phyloP scores from a whole-genome alignment of 306 rosid genomes.

The Fagus sylvatica region DNA sequence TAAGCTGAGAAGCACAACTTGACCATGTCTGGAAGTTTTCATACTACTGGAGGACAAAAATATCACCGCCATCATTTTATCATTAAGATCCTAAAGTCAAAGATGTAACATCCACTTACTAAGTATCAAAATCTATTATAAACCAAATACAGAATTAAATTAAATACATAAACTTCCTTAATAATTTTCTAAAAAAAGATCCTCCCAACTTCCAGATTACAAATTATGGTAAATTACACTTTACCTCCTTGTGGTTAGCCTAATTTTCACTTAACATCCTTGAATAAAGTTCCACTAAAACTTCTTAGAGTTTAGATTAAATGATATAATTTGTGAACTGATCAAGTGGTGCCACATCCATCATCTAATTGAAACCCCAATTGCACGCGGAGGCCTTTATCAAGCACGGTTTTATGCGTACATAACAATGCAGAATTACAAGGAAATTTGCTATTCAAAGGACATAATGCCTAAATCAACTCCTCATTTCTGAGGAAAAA shows the following conservation, averaged over 20 bases:
- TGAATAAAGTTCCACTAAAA: too few species aligned
- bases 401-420: background rate
- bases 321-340: too few species aligned
- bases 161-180: background rate
- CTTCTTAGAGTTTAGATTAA: too few species aligned
- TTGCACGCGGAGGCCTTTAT: background rate
- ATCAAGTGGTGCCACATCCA: too few species aligned
- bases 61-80: background rate
- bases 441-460: background rate
- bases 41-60: background rate
- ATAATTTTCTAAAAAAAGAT: background rate
- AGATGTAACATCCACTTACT: background rate
- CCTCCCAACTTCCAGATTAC: background rate
- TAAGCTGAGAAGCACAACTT: constrained; percentile 1
- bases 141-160: background rate
- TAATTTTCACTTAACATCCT: too few species aligned
- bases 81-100: background rate
- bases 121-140: background rate
- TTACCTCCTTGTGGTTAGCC: background rate
- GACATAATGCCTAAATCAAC: background rate
- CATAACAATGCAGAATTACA: background rate
- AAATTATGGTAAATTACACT: background rate
- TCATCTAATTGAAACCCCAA: too few species aligned
- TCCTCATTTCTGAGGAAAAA: background rate
- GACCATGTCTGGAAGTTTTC: background rate